Base-by-base conservation (phyloP, 1,284 basidiomycete genomes). In the Trichosporon ovoides region DNA sequence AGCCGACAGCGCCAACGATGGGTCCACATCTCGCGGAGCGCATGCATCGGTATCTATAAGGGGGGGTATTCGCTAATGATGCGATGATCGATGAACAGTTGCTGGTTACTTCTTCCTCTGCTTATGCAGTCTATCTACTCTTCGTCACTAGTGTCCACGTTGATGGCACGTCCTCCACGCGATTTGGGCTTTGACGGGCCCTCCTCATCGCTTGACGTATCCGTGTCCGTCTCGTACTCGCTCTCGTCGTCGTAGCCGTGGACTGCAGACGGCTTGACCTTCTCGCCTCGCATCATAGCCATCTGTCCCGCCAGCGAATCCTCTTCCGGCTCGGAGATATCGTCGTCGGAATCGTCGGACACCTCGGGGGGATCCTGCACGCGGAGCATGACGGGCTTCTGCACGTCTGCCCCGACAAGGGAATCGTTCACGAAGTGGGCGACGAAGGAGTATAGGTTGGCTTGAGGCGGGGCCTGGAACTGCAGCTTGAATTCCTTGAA, bases 231-330 rank as follows among this genome's bases (percentile, higher is more conserved):
- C 37, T 72, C 75, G 36, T 62, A 60, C 38, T 76, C 77, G 36
- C 80, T 78, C 35, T 80, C 81, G 51, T 79, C 78, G 31, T 78
- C 82, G 3, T 75, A 75, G 5, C 66, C 76, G 58, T 75, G 73
- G 34, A 75, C 72, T 19, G 63, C 67, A 0, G 69, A 74, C 61
- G 80, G 84, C 82, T 93, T 95, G 56, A 98, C 93, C 37, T 84
- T 75, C 14, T 87, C 89, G 6, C 96, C 96, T 55, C 91, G 86
- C 91, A 99, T 95, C 52, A 87, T 84, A 3, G 95, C 94, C 93
- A 98, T 97, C 81, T 99, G 96, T 3, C 96, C 96, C 3, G 94
- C 96, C 49, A 98, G 80, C 22, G 87, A 84, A 76, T 96, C 94
- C 77, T 97, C 94, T 51, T 97, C 94, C 0, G 93, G 93, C 56